Conservation (phyloP, 2,329 filamentous ascomycete species). For the Diatrype stigma region DNA sequence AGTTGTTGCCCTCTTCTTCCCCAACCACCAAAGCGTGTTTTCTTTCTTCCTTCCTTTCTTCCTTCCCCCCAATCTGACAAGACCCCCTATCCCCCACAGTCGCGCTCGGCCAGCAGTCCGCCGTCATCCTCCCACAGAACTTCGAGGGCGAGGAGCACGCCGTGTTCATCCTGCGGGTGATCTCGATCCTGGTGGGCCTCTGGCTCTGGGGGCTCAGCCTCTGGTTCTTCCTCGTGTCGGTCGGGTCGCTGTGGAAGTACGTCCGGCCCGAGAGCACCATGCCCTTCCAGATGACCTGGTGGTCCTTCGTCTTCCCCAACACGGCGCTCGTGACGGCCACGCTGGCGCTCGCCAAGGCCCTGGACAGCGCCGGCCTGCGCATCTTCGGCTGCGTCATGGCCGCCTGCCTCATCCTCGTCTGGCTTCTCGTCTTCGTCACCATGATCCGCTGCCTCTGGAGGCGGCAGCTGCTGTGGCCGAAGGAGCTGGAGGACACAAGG, state of each 20-base stretch:
- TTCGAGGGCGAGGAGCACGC: slow-evolving; percentile 40
- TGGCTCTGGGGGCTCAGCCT: slow-evolving; percentile 82
- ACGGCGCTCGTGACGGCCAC: slow-evolving; percentile 73
- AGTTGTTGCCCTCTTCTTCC: slow-evolving; percentile 2
- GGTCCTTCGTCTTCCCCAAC: slow-evolving; percentile 77
- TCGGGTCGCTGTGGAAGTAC: slow-evolving; percentile 71
- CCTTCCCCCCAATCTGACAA: too few species aligned
- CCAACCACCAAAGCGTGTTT: neutral
- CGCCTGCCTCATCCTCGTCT: slow-evolving; percentile 60
- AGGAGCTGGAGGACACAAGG: slow-evolving; percentile 40
- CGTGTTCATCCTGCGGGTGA: slow-evolving; percentile 40
- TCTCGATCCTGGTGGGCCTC: slow-evolving; percentile 60
- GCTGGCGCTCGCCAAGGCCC: slow-evolving; percentile 62
- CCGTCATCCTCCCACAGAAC: slow-evolving; percentile 37
- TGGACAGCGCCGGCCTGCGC: slow-evolving; percentile 55
- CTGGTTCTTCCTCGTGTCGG: slow-evolving; percentile 79
- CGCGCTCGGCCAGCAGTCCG: slow-evolving; percentile 40
- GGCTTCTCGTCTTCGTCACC: slow-evolving; percentile 62
- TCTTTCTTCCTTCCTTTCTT: too few species aligned
- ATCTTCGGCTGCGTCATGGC: slow-evolving; percentile 67
- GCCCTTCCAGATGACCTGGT: slow-evolving; percentile 82
- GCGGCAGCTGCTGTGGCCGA: slow-evolving; percentile 73
- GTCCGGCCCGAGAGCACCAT: slow-evolving; percentile 53
- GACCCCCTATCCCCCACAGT: slow-evolving; percentile 23
- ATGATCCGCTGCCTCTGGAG: slow-evolving; percentile 67